These are phyloP conservation scores for Ophiobolus disseminans DNA, from an alignment of 2,329 filamentous ascomycete genomes.

Conservation along the genomic window DNA sequence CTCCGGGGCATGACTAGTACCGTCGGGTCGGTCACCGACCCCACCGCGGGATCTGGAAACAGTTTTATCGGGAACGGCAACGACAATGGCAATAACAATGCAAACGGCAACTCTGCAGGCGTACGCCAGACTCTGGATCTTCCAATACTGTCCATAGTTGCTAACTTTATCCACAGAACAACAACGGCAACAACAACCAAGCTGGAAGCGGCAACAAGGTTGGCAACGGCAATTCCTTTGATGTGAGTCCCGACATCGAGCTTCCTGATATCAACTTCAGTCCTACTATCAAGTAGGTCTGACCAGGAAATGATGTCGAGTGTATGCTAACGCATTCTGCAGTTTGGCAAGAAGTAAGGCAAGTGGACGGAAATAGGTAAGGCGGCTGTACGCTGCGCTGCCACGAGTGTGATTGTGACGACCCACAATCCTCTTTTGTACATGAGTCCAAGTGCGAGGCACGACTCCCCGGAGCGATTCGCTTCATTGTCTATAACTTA, in stretches of 20 bases:
- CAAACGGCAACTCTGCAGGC: slow-evolving; percentile 8
- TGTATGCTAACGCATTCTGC: background rate
- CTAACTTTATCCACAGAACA: slow-evolving; percentile 9
- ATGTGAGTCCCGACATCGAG: slow-evolving; percentile 12
- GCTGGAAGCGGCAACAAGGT: slow-evolving; percentile 18
- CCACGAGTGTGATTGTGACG: background rate
- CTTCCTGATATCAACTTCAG: slow-evolving; percentile 7
- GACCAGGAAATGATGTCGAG: background rate
- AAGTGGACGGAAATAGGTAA: background rate
- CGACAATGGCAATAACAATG: slow-evolving; percentile 13
- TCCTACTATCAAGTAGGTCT: slow-evolving; percentile 16
- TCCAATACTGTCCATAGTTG: background rate
- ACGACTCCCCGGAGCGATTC: background rate
- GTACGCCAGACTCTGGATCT: slow-evolving; percentile 7
- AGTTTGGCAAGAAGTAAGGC: slow-evolving; percentile 1
- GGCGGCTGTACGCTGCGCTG: background rate
- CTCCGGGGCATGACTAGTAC: slow-evolving; percentile 7
- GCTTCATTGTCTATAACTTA: background rate
- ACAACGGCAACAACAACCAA: slow-evolving; percentile 15
- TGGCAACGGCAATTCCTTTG: background rate
- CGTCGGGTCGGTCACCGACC: slow-evolving; percentile 15
- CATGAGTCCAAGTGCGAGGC: background rate
- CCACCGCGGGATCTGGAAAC: slow-evolving; percentile 11
- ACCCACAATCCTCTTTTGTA: background rate
- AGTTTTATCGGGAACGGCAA: slow-evolving; percentile 1